phyloP scores from a whole-genome alignment of 192 early-diverging fungal genomes.

The Coemansia sp. region DNA sequence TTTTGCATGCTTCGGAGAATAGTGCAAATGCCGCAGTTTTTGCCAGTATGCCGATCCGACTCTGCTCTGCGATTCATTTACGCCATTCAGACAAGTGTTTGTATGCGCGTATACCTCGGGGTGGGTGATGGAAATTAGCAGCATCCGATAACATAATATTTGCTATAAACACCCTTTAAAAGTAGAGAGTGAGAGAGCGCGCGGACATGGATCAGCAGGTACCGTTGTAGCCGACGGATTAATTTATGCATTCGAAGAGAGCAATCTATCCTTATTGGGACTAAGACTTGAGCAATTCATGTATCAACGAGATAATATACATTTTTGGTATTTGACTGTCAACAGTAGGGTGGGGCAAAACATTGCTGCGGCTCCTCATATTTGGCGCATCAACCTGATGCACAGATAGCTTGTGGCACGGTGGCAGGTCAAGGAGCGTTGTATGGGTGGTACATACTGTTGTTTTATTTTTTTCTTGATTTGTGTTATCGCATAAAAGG shows the following conservation, averaged over 20 bases:
- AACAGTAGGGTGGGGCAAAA: background rate
- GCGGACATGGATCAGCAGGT: background rate
- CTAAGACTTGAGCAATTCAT: background rate
- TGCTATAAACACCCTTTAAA: background rate
- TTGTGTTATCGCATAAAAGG: background rate
- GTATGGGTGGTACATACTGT: background rate
- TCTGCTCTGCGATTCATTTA: background rate
- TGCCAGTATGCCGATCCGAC: background rate
- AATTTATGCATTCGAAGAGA: background rate
- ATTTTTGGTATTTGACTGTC: background rate
- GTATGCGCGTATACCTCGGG: background rate
- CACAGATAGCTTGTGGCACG: background rate
- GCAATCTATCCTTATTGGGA: constrained; percentile 5
- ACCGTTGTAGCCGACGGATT: background rate
- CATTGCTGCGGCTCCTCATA: background rate
- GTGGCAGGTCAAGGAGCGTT: background rate
- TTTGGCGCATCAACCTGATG: background rate
- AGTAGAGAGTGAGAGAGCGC: background rate
- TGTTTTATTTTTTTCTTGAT: background rate
- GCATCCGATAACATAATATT: background rate
- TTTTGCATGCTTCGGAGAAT: background rate
- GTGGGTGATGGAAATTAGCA: background rate
- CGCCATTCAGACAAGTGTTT: background rate
- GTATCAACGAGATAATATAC: background rate
- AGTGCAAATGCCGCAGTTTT: background rate